Percentiles rank a stretch among this genome's conserved stretches.
Evolutionary conservation across 495 filamentous ascomycete genomes (phyloP).

Genomic region (Lepidopterella palustris): DNA sequence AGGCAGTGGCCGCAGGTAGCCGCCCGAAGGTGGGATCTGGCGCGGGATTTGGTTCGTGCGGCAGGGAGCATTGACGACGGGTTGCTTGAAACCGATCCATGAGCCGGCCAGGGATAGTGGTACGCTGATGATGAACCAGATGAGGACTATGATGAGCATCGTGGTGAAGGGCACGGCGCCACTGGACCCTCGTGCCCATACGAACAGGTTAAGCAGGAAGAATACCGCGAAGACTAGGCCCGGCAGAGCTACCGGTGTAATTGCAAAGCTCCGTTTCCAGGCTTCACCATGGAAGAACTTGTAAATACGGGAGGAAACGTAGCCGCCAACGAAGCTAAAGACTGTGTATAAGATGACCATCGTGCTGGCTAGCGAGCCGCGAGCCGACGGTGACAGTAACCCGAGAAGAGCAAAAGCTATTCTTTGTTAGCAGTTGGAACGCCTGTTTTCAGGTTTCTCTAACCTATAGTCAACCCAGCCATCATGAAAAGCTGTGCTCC

Average conservation of each 20-base stretch:
- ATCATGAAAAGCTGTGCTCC: conserved; percentile 96
- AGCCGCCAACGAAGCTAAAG: conserved; percentile 89
- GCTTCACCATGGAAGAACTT: conserved; percentile 85
- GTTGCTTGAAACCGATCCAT: conserved; percentile 81
- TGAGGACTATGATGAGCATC: conserved; percentile 85
- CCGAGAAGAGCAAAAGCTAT: conserved; percentile 78
- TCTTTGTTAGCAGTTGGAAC: conserved; percentile 5
- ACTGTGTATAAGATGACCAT: conserved; percentile 89
- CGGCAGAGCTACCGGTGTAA: conserved; percentile 81
- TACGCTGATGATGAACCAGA: conserved; percentile 95
- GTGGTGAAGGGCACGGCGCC: conserved; percentile 95
- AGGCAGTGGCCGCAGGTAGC: conserved; percentile 75
- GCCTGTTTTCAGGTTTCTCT: not conserved
- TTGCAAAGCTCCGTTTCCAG: conserved; percentile 88
- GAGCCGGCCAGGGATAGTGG: conserved; percentile 84
- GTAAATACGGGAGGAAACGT: conserved; percentile 81
- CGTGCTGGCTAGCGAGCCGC: conserved; percentile 84
- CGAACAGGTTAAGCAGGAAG: conserved; percentile 92
- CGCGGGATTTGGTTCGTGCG: conserved; percentile 97
- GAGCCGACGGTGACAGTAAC: conserved; percentile 90
- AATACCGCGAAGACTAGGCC: conserved; percentile 81
- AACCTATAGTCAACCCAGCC: conserved; percentile 81
- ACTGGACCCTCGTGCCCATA: conserved; percentile 83
- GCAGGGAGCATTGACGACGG: conserved; percentile 66
- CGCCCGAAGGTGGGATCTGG: conserved; percentile 78